Base-by-base conservation (phyloP, 2,329 filamentous ascomycete genomes). In the Fusarium begoniae region DNA sequence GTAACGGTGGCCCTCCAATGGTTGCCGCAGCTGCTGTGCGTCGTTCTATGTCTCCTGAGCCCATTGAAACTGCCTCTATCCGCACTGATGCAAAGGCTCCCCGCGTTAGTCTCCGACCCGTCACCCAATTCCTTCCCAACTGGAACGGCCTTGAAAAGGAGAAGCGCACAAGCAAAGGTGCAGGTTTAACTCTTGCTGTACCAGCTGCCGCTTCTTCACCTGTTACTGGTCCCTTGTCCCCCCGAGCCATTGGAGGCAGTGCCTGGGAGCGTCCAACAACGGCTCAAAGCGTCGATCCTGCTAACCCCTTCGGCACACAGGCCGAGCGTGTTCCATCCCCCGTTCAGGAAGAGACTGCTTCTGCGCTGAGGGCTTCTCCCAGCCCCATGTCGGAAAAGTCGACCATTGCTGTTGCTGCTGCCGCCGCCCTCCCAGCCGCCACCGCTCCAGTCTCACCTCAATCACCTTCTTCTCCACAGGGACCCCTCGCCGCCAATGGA, bases 41-140 rank as follows among this genome's bases (percentile, higher is more conserved):
- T 38, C 71, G 67, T 44, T 58, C 71, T 11, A 58, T 74, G 50
- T 65, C 71, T 28, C 64, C 70, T 22, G 69, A 72, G 35, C 70
- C 58, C 26, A 65, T 71, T 40, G 69, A 57, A 41, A 73, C 68
- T 18, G 59, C 66, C 14, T 70, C 73, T 15, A 45, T 70, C 51
- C 72, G 82, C 83, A 63, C 85, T 81, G 75, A 88, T 85, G 71
- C 84, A 81, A 72, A 85, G 87, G 91, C 95, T 50, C 94, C 95
- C n/a, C 92, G 92, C 71, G 88, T 98, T 70, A 97, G 94, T 79
- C 87, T 98, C 61, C 92, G 94, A 56, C 95, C 95, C 6, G 89
- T 96, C 55, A 96, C 94, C 45, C 91, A 96, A 78, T 95, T 98
- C 83, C 87, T 94, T 44, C 93, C 94, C 10, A 91, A 90, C 78